phyloP scores from a whole-genome alignment of 805 yeast species.

The Metschnikowia kunwiensis region DNA sequence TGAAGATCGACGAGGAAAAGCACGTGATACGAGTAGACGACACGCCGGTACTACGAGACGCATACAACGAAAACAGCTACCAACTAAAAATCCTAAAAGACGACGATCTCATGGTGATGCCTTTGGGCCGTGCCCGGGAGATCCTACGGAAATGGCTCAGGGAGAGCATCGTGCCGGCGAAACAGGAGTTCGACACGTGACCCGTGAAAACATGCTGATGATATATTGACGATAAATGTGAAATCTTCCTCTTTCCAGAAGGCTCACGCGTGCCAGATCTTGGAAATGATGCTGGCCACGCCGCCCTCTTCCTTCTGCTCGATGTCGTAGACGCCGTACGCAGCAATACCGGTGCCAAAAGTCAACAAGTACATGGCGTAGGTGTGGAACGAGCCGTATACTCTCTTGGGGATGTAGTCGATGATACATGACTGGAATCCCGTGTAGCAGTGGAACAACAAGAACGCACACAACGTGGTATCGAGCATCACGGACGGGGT shows the following conservation, averaged over 20 bases:
- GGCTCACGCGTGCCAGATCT: constrained; percentile 14
- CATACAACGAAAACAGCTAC: constrained; percentile 25
- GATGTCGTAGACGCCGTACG: constrained; percentile 68
- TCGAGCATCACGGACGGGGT: constrained; percentile 54
- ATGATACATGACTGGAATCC: constrained; percentile 77
- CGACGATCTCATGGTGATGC: constrained; percentile 22
- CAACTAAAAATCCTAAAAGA: constrained; percentile 25
- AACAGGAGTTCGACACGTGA: constrained; percentile 1
- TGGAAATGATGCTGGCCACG: constrained; percentile 46
- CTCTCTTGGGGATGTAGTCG: constrained; percentile 75
- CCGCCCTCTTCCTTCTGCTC: constrained; percentile 66
- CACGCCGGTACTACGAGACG: constrained; percentile 28
- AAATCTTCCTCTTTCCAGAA: too few species aligned
- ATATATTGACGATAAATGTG: too few species aligned
- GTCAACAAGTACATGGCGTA: constrained; percentile 58
- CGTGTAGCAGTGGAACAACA: constrained; percentile 62
- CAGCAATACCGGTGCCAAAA: constrained; percentile 60
- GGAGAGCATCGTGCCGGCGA: constrained; percentile 9
- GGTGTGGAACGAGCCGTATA: constrained; percentile 62
- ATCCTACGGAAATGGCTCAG: constrained; percentile 25
- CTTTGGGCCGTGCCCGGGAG: constrained; percentile 19
- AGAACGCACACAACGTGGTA: constrained; percentile 50
- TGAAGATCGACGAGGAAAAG: constrained; percentile 29
- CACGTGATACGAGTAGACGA: constrained; percentile 18
- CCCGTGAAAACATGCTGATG: constrained; percentile 3